Evolutionary conservation across 2,329 filamentous ascomycete genomes (phyloP), one percentile per base, ranked within the genome.

Genomic region (Bipolaris oryzae): DNA sequence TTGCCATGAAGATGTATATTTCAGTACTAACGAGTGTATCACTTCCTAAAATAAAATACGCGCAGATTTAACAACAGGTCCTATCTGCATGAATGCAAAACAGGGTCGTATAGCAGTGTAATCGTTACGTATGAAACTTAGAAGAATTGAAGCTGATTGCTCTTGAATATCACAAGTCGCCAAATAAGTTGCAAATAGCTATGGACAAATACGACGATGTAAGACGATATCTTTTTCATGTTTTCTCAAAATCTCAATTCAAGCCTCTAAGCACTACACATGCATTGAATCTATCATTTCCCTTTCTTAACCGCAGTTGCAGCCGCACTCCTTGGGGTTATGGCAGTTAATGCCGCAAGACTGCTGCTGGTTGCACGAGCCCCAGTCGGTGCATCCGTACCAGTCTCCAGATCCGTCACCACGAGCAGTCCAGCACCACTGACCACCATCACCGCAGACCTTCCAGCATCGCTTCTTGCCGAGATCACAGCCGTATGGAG

Each of bases 391-490:
- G 20, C 34, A 49, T 16, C 34, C 34, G 46, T 39, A 25, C 34
- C 35, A 49, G 46, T 2, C 34, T 38, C 35, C 46, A n/a, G 16
- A n/a, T 38, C 46, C 35, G 9, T 49, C 46, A 39, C 46, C 46
- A 0, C 21, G 20, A 1, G 46, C 46, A 28, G 46, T 49, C 46
- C 46, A 49, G 46, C 46, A 49, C 46, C 46, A 49, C 23, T 49
- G n/a, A 20, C 46, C 46, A 4, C 34, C 21, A 31, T 49, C 34
- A 49, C 34, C 46, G 1, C 46, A 49, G 21, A 49, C 46, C 9
- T 49, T 49, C 46, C 46, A 39, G 46, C 35, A 39, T 20, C 46
- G 46, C n/a, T 49, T 39, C 3, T 49, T 49, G 15, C 46, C 46
- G 5, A 49, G 20, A 18, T 49, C 23, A 31, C 35, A 49, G 21